Conservation (phyloP, 805 yeast species). For the Wickerhamomyces mucosus region DNA sequence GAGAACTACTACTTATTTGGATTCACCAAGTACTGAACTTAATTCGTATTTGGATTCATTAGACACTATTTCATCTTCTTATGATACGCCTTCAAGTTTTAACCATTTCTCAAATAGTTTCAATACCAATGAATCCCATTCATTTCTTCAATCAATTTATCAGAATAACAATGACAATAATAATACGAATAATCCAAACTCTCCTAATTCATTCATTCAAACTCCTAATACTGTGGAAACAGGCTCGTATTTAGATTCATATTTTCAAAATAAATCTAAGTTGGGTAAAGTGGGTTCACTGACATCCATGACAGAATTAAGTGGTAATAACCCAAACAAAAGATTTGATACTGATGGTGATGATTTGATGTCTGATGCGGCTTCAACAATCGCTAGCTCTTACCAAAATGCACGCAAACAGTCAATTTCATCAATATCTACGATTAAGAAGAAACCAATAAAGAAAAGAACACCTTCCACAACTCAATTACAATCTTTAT, state of each 20-base stretch:
- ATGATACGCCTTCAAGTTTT: constrained; percentile 19
- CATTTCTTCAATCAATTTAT: constrained; percentile 1
- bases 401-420: constrained; percentile 5
- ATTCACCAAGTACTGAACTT: constrained; percentile 18
- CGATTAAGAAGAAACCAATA: constrained; percentile 17
- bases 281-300: background rate
- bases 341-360: constrained; percentile 4
- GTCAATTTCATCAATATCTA: constrained; percentile 10
- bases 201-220: constrained; percentile 12
- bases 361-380: constrained; percentile 6
- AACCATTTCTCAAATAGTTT: constrained; percentile 11
- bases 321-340: background rate
- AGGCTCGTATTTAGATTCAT: constrained; percentile 18
- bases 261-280: constrained; percentile 5
- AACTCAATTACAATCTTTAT: constrained; percentile 9
- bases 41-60: constrained; percentile 19
- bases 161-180: background rate
- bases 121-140: constrained; percentile 2
- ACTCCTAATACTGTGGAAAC: constrained; percentile 15
- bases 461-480: constrained; percentile 14
- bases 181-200: constrained; percentile 10
- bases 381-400: constrained; percentile 7
- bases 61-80: constrained; percentile 17
- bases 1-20: constrained; percentile 9
- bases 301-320: background rate